Evolutionary conservation across 345 rosid species (phyloP), one percentile per base, ranked within the genome.

Genomic region (Euphorbia peplus): DNA sequence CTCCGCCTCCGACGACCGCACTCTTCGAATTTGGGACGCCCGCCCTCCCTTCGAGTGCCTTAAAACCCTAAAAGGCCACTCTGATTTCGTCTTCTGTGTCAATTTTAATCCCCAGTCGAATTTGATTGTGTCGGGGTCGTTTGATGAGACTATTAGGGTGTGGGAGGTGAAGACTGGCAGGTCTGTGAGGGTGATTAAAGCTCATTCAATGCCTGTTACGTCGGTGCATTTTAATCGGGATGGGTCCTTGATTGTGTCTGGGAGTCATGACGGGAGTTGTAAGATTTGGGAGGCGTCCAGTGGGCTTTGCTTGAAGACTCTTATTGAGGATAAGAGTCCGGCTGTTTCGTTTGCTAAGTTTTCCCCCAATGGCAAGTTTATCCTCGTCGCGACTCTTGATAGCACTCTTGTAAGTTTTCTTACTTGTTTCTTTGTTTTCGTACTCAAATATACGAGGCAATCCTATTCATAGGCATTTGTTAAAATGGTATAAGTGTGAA

Each of bases 1-100:
- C 78, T 91, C 99, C 55, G 96, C 96, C 54, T 91, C 99, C 37
- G 98, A 95, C 56, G 99, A 95, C 60, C 84, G 87, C 37, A 70
- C 97, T 64, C 87, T 95, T 73, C 99, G 99, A 69, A 95, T 95
- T 78, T 95, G 99, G 99, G 90, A 87, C 16, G 82, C 99, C 4
- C 89, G 92, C 6, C 28, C 90, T 68, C 91, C 96, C 1, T 90
- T 89, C 60, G 99, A 95, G 8, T 88, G 93, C 74, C 88, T 91
- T 46, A 88, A 91, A 69, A 87, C 86, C 77, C 93, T 95, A 25
- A 78, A 78, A 58, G 98, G 97, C 25, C 97, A 95, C 79, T 67
- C 87, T 46, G 83, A 83, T 54, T 73, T 83, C 47, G 98, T 91
- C 9, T 91, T 95, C 89, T 91, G 95, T 71, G 98, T 95, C 15